Evolutionary conservation across 768 basidiomycete genomes (phyloP), one percentile per base, ranked within the genome.

Genomic region (Asterophora parasitica): DNA sequence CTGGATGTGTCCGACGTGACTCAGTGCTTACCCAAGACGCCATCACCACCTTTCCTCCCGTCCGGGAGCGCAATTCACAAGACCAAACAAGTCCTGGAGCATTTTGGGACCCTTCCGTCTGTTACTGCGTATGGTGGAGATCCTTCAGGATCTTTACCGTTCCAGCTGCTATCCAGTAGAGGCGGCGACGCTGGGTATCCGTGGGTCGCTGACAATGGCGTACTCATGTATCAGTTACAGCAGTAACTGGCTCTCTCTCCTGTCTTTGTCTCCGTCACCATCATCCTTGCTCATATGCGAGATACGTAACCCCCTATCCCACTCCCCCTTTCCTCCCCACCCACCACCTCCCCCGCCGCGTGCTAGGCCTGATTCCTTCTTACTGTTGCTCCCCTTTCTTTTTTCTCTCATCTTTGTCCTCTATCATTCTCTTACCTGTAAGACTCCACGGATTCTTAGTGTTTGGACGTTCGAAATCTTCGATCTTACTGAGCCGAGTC

Each of bases 391-490:
- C 34, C 50, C 27, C 6, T 23, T 6, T 23, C n/a, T n/a, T 52
- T 49, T 45, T 30, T 43, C 33, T 34, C 47, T 43, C 46, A 38
- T 35, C 51, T 42, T 45, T 47, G 49, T n/a, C 49, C 31, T 55
- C 41, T 42, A 16, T 56, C 17, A 46, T 20, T 48, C 40, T 42
- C 51, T 40, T 58, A 28, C 42, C 34, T 51, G 31, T 55, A 48
- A 44, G 31, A 43, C 23, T 51, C 47, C 46, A 55, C 44, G 51
- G 50, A 55, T 47, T 50, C 35, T 46, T 43, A 32, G 30, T 49
- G 47, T 41, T 48, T 40, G 50, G 54, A 55, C 54, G 41, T 49
- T 55, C 46, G 17, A 37, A 48, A 48, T 52, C n/a, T 46, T 37
- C 20, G 47, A 43, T 49, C 19, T 49, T 36, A 23, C 37, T 41